These are phyloP conservation scores for Silene coronaria DNA, from an alignment of 179 eudicot genomes.

Conservation along the genomic window DNA sequence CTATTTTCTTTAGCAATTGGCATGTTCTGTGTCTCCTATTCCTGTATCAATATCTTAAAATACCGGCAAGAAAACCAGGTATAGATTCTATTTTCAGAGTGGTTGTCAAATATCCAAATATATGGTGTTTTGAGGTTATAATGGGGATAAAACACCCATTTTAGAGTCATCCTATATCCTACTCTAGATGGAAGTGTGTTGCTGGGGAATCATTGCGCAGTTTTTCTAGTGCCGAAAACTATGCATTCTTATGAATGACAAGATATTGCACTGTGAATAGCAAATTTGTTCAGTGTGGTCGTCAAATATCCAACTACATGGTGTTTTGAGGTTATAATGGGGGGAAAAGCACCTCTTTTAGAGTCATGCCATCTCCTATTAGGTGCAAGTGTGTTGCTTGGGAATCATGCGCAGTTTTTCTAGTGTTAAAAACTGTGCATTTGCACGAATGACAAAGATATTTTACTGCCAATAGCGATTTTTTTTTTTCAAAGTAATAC, in stretches of 20 bases:
- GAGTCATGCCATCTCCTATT: neutral
- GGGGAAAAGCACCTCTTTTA: neutral
- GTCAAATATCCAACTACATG: neutral
- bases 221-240: too few relatives aligned
- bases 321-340: neutral
- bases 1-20: neutral
- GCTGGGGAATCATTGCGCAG: too few relatives aligned
- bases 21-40: neutral
- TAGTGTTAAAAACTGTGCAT: too few relatives aligned
- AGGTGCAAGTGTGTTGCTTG: too few relatives aligned
- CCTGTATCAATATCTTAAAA: neutral
- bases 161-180: neutral
- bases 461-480: too few relatives aligned
- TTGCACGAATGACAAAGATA: too few relatives aligned
- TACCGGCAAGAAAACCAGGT: conserved; percentile 1
- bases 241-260: too few relatives aligned
- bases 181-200: too few relatives aligned
- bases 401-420: too few relatives aligned
- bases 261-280: too few relatives aligned
- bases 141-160: neutral
- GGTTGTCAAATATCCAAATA: neutral
- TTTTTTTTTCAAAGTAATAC: neutral
- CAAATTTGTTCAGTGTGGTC: neutral
- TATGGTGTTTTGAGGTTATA: neutral
- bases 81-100: neutral